Evolutionary conservation across 1,284 basidiomycete species (phyloP).

Genomic region (Pseudozyma sp.): DNA sequence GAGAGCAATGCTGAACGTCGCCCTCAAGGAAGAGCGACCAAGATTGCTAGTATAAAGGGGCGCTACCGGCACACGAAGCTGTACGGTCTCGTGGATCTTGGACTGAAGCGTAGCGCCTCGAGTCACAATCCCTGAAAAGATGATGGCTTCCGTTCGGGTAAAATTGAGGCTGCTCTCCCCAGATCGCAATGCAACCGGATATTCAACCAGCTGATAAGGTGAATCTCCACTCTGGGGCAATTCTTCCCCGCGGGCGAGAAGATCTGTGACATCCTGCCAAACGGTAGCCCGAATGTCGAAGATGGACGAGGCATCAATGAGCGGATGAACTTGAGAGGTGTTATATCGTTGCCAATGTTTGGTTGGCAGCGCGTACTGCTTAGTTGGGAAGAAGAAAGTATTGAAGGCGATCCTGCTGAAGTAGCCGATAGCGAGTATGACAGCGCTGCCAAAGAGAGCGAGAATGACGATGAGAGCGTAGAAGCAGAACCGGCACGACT

Average conservation of each 20-base stretch:
- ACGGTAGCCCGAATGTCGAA: conserved; percentile 24
- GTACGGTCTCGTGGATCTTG: conserved; percentile 11
- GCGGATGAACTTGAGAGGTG: conserved; percentile 16
- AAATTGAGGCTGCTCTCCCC: neutral
- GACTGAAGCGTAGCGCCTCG: neutral
- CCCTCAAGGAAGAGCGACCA: conserved; percentile 15
- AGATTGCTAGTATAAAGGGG: conserved; percentile 17
- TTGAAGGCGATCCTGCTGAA: neutral
- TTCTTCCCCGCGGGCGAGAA: conserved; percentile 13
- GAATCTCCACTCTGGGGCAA: conserved; percentile 5
- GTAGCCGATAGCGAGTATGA: conserved; percentile 8
- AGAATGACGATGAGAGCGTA: neutral
- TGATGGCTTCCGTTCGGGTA: conserved; percentile 10
- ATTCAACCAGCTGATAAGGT: conserved; percentile 8
- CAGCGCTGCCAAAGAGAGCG: conserved; percentile 5
- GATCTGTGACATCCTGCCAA: conserved; percentile 21
- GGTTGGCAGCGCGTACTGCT: neutral
- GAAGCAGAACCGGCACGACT: conserved; percentile 1
- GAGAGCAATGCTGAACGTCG: conserved; percentile 22
- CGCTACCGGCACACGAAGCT: conserved; percentile 10
- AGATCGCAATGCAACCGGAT: neutral
- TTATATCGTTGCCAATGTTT: conserved; percentile 12
- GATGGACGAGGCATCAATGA: conserved; percentile 7
- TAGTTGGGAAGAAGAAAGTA: conserved; percentile 13
- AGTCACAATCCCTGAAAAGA: conserved; percentile 4